Evolutionary conservation across 2,329 filamentous ascomycete genomes (phyloP).

Genomic region (Calonectria pseudoturangicola): DNA sequence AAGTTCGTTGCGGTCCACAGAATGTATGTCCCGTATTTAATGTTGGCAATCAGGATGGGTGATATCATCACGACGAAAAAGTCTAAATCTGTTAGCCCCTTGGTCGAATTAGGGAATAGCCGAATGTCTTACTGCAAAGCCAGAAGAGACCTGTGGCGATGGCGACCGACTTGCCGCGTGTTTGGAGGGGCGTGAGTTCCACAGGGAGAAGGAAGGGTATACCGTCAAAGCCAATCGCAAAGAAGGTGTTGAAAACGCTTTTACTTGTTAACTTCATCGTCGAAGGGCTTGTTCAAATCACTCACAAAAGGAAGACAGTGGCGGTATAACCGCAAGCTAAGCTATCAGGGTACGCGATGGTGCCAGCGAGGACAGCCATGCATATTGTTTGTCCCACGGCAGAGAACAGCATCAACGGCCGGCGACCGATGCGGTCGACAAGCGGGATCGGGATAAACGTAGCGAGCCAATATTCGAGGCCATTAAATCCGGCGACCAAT

Average conservation of each 20-base stretch:
- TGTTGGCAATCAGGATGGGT: slow-evolving; percentile 1
- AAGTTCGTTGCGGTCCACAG: slow-evolving; percentile 1
- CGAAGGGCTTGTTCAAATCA: neutral
- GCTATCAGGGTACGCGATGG: neutral
- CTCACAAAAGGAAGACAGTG: slow-evolving; percentile 12
- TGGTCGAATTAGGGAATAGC: too few relatives aligned
- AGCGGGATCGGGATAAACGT: slow-evolving; percentile 7
- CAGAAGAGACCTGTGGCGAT: slow-evolving; percentile 10
- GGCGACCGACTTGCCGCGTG: neutral
- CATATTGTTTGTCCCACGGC: neutral
- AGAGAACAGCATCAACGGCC: slow-evolving; percentile 1
- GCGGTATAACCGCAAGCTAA: slow-evolving; percentile 4
- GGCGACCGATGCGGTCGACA: neutral
- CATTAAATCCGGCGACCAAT: neutral
- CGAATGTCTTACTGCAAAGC: neutral
- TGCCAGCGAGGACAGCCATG: slow-evolving; percentile 5
- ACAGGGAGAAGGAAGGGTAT: slow-evolving; percentile 8
- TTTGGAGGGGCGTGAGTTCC: slow-evolving; percentile 6
- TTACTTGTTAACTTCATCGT: neutral
- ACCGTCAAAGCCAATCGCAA: slow-evolving; percentile 3
- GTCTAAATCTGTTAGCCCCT: neutral
- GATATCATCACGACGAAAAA: slow-evolving; percentile 9
- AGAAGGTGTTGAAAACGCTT: slow-evolving; percentile 7
- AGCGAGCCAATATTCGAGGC: slow-evolving; percentile 9
- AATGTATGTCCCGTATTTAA: slow-evolving; percentile 12